Conservation (phyloP, 305 asterid species). For the Ajuga reptans region DNA sequence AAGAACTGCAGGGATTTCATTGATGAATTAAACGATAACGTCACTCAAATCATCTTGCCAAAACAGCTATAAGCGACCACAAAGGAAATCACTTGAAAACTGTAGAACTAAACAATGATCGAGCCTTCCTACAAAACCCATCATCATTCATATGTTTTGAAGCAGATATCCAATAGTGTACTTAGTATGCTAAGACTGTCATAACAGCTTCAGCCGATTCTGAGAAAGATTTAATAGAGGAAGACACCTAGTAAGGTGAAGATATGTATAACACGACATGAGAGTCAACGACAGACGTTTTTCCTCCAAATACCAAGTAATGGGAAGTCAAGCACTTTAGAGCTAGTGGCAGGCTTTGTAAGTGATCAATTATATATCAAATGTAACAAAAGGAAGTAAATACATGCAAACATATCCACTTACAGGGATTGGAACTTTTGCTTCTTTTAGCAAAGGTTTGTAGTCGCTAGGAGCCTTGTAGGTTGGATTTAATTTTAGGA, state of each 20-base stretch:
- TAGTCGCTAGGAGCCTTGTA: constrained; percentile 78
- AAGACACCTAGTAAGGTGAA: neutral
- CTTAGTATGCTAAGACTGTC: constrained; percentile 4
- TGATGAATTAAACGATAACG: neutral
- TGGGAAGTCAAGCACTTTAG: neutral
- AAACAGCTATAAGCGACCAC: constrained; percentile 8
- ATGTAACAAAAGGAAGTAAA: neutral
- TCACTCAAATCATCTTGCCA: neutral
- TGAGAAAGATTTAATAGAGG: neutral
- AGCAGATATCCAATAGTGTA: neutral
- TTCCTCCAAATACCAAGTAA: constrained; percentile 6
- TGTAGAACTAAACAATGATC: neutral
- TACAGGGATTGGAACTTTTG: constrained; percentile 71
- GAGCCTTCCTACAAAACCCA: neutral
- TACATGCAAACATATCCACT: constrained; percentile 33
- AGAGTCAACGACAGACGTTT: neutral
- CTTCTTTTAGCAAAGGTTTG: constrained; percentile 78
- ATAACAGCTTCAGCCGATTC: neutral
- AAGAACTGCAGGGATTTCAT: neutral
- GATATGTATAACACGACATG: neutral
- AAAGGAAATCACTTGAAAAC: neutral
- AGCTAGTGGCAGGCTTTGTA: neutral
- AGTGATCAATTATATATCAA: neutral
- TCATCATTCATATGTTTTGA: neutral
- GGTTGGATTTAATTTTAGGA: constrained; percentile 64